Evolutionary conservation across 2,329 filamentous ascomycete genomes (phyloP).

Genomic region (Aurifilum marmelostoma): DNA sequence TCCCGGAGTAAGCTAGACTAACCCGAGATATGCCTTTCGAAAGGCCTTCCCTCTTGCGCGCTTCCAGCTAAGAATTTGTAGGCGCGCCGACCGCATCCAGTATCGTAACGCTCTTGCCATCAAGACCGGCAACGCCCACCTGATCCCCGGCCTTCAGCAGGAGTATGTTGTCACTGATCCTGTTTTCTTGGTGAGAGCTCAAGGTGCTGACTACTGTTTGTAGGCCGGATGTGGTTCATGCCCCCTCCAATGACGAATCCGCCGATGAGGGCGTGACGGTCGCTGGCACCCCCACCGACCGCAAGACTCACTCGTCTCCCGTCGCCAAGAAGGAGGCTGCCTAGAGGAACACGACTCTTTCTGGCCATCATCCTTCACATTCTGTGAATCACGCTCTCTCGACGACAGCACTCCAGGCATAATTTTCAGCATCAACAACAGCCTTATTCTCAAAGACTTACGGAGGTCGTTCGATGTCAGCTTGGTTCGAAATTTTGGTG

Average conservation of each 20-base stretch:
- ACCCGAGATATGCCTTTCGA: background rate
- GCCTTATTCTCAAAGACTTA: constrained; percentile 27
- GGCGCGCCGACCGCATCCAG: constrained; percentile 26
- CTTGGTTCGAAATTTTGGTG: constrained; percentile 29
- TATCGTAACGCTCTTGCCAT: constrained; percentile 28
- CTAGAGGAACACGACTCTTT: constrained; percentile 36
- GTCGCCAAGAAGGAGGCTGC: constrained; percentile 49
- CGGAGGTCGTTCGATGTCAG: constrained; percentile 30
- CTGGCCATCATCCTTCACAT: constrained; percentile 32
- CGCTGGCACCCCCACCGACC: constrained; percentile 50
- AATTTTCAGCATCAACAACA: constrained; percentile 29
- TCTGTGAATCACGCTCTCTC: constrained; percentile 26
- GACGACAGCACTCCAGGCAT: constrained; percentile 28
- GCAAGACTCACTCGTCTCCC: constrained; percentile 55
- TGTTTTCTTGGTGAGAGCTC: constrained; percentile 35
- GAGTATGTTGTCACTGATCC: constrained; percentile 29
- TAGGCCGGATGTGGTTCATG: constrained; percentile 46
- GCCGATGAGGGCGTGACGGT: constrained; percentile 60
- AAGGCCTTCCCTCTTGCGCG: constrained; percentile 21
- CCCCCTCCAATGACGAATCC: constrained; percentile 50
- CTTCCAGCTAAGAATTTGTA: constrained; percentile 24
- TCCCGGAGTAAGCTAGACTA: constrained; percentile 32
- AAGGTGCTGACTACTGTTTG: constrained; percentile 29
- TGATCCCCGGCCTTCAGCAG: constrained; percentile 24
- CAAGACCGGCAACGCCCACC: constrained; percentile 29